Conservation (phyloP, 306 rosid genomes). For the Cicer arietinum region DNA sequence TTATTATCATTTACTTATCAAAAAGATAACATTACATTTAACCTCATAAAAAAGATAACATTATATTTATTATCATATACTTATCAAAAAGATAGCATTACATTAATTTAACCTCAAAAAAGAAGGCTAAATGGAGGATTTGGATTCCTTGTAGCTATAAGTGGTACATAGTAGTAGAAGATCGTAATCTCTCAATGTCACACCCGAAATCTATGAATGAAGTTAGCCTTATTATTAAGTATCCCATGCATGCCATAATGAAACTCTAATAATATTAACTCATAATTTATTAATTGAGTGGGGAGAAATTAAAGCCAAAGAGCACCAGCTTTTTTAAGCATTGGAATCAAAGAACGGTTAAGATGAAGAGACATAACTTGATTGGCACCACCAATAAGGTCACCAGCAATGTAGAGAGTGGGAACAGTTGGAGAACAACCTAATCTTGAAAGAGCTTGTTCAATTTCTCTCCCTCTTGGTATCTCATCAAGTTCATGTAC, state of each 20-base stretch:
- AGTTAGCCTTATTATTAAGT: neutral
- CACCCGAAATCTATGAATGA: neutral
- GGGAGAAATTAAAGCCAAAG: constrained; percentile 64
- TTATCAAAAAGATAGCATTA: constrained; percentile 2
- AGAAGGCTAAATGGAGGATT: neutral
- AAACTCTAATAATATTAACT: neutral
- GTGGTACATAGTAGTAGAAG: neutral
- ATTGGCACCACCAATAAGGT: constrained; percentile 85
- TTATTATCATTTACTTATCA: constrained; percentile 9
- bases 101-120: no score
- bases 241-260: neutral
- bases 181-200: neutral
- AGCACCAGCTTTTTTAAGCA: constrained; percentile 90
- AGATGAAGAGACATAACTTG: constrained; percentile 96
- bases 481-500: constrained; percentile 92
- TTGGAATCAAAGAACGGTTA: constrained; percentile 77
- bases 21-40: no score
- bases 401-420: constrained; percentile 81
- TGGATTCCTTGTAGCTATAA: neutral
- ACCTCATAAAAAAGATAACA: no score
- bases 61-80: neutral
- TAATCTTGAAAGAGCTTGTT: constrained; percentile 74
- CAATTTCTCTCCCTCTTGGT: constrained; percentile 82
- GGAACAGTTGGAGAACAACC: constrained; percentile 85
- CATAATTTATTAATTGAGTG: constrained; percentile 3